A percentile compares a stretch with the other conserved stretches of the same genome.
Conservation (phyloP, 2,329 filamentous ascomycete species). For the Calonectria pseudoturangicola region DNA sequence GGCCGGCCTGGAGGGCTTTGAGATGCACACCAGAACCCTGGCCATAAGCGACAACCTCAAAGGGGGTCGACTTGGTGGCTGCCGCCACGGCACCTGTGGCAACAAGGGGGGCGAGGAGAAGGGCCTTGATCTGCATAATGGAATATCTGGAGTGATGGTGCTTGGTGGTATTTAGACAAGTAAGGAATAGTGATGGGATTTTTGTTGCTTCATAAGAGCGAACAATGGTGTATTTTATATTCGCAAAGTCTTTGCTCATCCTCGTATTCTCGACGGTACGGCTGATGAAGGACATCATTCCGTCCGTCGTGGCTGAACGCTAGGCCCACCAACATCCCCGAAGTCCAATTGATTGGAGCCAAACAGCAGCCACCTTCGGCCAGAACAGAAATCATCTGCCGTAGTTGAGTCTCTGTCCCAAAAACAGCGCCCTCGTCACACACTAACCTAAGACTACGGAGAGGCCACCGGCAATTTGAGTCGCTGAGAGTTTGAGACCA, state of each 20-base stretch:
- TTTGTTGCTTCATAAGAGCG: not conserved
- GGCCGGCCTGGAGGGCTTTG: conserved; percentile 65
- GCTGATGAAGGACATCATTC: conserved; percentile 3
- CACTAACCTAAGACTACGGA: not conserved
- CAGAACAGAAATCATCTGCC: not conserved
- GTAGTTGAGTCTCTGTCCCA: not conserved
- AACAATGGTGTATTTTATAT: conserved; percentile 1
- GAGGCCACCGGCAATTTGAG: not conserved
- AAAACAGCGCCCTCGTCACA: conserved; percentile 3
- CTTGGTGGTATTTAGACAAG: not conserved
- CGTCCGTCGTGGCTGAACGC: conserved; percentile 3
- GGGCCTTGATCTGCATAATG: conserved; percentile 56
- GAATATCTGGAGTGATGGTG: not conserved
- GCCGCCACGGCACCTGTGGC: conserved; percentile 53
- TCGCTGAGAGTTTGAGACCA: conserved; percentile 7
- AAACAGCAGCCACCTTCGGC: not conserved
- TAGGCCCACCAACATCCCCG: not conserved
- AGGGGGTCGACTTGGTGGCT: conserved; percentile 59
- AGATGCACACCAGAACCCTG: conserved; percentile 71
- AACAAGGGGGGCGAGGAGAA: conserved; percentile 52
- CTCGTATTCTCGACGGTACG: conserved; percentile 3
- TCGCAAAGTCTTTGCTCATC: not conserved
- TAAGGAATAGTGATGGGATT: too few species aligned
- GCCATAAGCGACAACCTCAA: conserved; percentile 70
- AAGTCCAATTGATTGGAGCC: not conserved